Evolutionary conservation across 202 grass and related monocot species (phyloP).

Genomic region (Dendrocalamus latiflorus): DNA sequence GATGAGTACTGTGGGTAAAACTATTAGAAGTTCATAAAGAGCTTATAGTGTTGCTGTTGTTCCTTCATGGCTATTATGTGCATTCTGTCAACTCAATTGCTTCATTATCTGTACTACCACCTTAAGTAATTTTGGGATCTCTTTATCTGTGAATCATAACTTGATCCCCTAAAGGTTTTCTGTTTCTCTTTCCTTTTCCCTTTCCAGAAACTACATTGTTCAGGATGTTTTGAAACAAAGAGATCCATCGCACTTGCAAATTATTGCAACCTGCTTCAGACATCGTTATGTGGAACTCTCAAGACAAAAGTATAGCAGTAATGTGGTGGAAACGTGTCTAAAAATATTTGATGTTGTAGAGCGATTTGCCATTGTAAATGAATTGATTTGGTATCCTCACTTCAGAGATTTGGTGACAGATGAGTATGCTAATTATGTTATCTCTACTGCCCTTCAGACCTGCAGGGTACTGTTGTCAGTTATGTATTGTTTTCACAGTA

Average conservation of each 20-base stretch:
- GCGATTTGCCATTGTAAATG: conserved; percentile 9
- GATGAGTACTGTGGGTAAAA: not conserved
- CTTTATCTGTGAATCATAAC: not conserved
- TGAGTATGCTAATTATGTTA: conserved; percentile 55
- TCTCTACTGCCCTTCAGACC: conserved; percentile 30
- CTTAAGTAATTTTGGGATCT: not conserved
- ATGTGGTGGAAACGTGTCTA: conserved; percentile 54
- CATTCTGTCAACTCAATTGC: not conserved
- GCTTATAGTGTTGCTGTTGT: not conserved
- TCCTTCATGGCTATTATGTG: not conserved
- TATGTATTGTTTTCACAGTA: not conserved
- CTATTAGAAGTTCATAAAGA: not conserved
- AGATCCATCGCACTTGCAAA: not conserved
- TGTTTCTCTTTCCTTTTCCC: not conserved
- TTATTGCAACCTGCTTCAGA: conserved; percentile 20
- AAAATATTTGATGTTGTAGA: conserved; percentile 15
- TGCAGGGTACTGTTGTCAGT: conserved; percentile 15
- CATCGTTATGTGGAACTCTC: conserved; percentile 35
- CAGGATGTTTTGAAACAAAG: conserved; percentile 28
- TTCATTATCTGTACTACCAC: not conserved
- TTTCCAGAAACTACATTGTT: conserved; percentile 51
- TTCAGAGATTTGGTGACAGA: conserved; percentile 43
- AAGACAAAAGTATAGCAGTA: conserved; percentile 49
- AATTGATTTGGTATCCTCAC: conserved; percentile 22
- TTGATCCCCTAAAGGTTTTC: not conserved